Evolutionary conservation across 2,329 filamentous ascomycete species (phyloP).

Genomic region (Talaromyces sp.): DNA sequence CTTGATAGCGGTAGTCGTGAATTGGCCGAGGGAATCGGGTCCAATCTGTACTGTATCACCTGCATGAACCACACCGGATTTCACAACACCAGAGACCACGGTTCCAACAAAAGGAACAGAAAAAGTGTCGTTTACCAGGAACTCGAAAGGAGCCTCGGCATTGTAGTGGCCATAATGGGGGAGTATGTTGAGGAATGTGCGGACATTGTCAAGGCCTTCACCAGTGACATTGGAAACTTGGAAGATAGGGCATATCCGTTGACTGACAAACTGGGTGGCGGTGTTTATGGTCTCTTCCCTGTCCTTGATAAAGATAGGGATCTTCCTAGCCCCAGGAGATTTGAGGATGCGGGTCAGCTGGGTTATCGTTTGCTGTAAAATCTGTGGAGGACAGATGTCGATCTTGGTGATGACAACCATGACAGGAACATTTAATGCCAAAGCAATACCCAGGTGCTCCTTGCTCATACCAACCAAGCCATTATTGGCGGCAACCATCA

Average conservation of each 20-base stretch:
- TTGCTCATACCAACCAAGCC: constrained; percentile 97
- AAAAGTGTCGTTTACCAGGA: constrained; percentile 95
- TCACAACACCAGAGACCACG: constrained; percentile 90
- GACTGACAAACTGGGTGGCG: constrained; percentile 89
- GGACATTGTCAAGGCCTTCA: constrained; percentile 81
- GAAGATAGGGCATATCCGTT: constrained; percentile 94
- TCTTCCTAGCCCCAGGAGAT: constrained; percentile 87
- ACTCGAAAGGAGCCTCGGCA: constrained; percentile 81
- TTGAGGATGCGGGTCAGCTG: constrained; percentile 92
- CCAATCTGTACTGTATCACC: constrained; percentile 88
- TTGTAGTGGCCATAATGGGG: constrained; percentile 94
- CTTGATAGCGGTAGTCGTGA: constrained; percentile 77
- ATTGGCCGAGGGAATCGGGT: constrained; percentile 85
- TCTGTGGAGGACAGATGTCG: constrained; percentile 94
- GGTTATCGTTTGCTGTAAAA: constrained; percentile 85
- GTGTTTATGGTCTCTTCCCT: constrained; percentile 91
- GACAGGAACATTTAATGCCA: constrained; percentile 92
- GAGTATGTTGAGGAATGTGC: constrained; percentile 89
- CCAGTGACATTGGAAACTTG: constrained; percentile 98
- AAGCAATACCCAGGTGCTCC: constrained; percentile 90
- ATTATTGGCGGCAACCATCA: constrained; percentile 99
- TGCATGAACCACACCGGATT: constrained; percentile 77
- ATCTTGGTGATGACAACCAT: constrained; percentile 99
- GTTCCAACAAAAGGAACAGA: constrained; percentile 96
- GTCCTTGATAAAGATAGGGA: constrained; percentile 91